Conservation (phyloP, 1,284 basidiomycete species). For the Leucoagaricus sp. region DNA sequence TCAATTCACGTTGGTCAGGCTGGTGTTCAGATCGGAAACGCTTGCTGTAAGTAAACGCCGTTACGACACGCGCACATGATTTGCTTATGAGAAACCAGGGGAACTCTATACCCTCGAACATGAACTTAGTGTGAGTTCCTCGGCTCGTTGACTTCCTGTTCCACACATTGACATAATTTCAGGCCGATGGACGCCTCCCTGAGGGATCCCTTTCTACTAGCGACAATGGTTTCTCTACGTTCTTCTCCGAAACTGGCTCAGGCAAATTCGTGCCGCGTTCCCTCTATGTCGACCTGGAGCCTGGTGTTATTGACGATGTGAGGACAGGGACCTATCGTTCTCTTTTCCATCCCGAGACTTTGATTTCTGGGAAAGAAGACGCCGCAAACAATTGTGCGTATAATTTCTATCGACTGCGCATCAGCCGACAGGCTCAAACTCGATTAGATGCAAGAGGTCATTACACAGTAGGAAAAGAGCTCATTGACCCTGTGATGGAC, state of each 20-base stretch:
- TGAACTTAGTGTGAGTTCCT: constrained; percentile 77
- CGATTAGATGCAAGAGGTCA: constrained; percentile 89
- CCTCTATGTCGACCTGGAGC: constrained; percentile 96
- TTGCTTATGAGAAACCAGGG: constrained; percentile 51
- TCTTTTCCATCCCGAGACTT: constrained; percentile 99
- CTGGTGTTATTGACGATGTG: constrained; percentile 97
- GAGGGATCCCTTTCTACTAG: constrained; percentile 71
- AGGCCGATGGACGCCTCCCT: constrained; percentile 83
- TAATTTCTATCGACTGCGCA: constrained; percentile 25
- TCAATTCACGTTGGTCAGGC: constrained; percentile 93
- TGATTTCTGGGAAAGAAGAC: constrained; percentile 98
- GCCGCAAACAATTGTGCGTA: constrained; percentile 96
- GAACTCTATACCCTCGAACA: constrained; percentile 99
- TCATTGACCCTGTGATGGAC: constrained; percentile 92
- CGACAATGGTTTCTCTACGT: constrained; percentile 96
- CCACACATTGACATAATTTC: constrained; percentile 21
- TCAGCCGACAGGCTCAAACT: constrained; percentile 9
- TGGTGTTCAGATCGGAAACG: constrained; percentile 95
- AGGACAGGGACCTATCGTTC: constrained; percentile 93
- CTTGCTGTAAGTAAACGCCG: constrained; percentile 69
- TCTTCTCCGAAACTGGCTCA: constrained; percentile 91
- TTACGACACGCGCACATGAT: neutral
- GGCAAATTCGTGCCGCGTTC: constrained; percentile 99
- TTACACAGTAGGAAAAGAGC: constrained; percentile 98
- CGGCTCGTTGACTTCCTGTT: neutral